Evolutionary conservation across 306 rosid species (phyloP).

Genomic region (Boehmeria nivea): DNA sequence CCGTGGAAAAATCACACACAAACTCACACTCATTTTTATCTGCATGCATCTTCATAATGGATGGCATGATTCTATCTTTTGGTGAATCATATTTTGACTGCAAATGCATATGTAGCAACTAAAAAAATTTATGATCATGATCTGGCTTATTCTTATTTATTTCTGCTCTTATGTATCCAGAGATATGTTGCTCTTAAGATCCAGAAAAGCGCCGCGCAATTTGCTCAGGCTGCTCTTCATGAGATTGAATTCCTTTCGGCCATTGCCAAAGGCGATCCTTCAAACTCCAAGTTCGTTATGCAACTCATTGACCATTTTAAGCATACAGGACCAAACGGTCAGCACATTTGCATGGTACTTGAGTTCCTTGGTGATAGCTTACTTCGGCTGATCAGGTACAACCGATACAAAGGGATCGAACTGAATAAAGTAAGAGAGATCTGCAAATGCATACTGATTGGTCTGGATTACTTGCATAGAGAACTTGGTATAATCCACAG

Average conservation of each 20-base stretch:
- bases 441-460: slow-evolving; percentile 69
- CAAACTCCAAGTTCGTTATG: slow-evolving; percentile 70
- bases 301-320: slow-evolving; percentile 83
- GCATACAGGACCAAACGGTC: slow-evolving; percentile 93
- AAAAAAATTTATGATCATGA: no score
- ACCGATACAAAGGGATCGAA: slow-evolving; percentile 66
- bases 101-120: no score
- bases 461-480: slow-evolving; percentile 89
- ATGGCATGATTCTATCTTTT: no score
- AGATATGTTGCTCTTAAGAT: slow-evolving; percentile 90
- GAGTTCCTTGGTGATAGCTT: slow-evolving; percentile 94
- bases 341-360: slow-evolving; percentile 96
- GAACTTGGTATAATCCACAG: slow-evolving; percentile 81
- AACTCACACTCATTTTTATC: no score
- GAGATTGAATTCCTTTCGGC: slow-evolving; percentile 78
- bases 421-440: slow-evolving; percentile 76
- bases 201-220: slow-evolving; percentile 93
- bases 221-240: slow-evolving; percentile 90
- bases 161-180: slow-evolving; percentile 23
- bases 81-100: no score
- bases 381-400: slow-evolving; percentile 77
- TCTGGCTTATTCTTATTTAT: not conserved
- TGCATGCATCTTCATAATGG: no score
- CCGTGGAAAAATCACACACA: no score
- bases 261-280: slow-evolving; percentile 58